These are phyloP conservation scores for Picochlorum sp. DNA, from an alignment of 139 green algal genomes.

Conservation along the genomic window DNA sequence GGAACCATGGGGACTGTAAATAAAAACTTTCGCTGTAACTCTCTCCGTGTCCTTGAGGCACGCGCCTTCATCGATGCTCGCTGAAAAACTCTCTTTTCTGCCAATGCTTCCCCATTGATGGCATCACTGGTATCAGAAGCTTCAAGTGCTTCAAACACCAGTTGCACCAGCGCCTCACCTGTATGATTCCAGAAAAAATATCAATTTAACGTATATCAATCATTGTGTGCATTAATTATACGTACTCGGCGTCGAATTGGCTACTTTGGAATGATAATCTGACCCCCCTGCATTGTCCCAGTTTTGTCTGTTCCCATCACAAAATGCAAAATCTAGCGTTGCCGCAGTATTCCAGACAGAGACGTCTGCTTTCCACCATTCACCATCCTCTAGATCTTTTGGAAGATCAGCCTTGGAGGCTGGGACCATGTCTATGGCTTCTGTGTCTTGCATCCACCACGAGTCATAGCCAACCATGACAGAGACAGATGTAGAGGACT, in stretches of 20 bases:
- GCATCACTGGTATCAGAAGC: slow-evolving; percentile 3
- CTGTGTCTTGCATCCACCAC: slow-evolving; percentile 59
- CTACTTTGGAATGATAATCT: slow-evolving; percentile 63
- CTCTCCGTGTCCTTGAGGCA: slow-evolving; percentile 39
- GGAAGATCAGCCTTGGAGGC: background rate
- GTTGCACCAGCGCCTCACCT: slow-evolving; percentile 25
- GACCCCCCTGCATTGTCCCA: slow-evolving; percentile 76
- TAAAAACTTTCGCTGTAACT: slow-evolving; percentile 54
- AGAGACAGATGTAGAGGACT: slow-evolving; percentile 20
- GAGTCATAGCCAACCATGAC: slow-evolving; percentile 71
- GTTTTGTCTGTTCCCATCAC: slow-evolving; percentile 39
- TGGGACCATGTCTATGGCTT: background rate
- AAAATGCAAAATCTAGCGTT: slow-evolving; percentile 75
- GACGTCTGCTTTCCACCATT: slow-evolving; percentile 48
- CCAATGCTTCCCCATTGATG: slow-evolving; percentile 29
- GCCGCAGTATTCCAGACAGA: slow-evolving; percentile 45
- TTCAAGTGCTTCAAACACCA: slow-evolving; percentile 26
- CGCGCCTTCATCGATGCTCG: slow-evolving; percentile 42
- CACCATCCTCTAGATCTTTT: background rate
- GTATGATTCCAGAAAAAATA: background rate
- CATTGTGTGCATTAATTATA: background rate
- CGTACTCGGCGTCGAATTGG: slow-evolving; percentile 11
- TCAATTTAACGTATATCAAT: background rate
- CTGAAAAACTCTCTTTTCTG: slow-evolving; percentile 42
- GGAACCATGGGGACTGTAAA: slow-evolving; percentile 64